These are phyloP conservation scores for Entomortierella lignicola DNA, from an alignment of 192 early-diverging fungal species.

Conservation along the genomic window DNA sequence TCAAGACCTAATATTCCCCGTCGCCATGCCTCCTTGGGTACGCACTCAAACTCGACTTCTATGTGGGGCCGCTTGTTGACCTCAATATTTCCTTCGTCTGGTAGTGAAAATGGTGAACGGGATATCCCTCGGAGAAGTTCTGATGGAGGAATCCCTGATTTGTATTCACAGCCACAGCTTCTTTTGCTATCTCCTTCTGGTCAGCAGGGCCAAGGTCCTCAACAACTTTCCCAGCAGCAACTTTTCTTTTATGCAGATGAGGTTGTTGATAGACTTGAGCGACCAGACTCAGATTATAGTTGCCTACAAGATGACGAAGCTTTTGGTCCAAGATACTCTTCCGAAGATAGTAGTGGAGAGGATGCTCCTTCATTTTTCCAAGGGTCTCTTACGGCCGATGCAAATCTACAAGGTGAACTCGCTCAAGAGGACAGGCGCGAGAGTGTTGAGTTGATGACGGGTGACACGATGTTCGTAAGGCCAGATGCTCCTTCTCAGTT, in stretches of 20 bases:
- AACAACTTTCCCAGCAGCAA: constrained; percentile 36
- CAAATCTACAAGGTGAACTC: constrained; percentile 20
- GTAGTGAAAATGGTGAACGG: constrained; percentile 7
- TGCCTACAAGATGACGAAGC: neutral
- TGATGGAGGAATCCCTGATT: constrained; percentile 3
- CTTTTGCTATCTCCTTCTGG: constrained; percentile 17
- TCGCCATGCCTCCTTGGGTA: constrained; percentile 30
- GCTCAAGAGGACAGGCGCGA: constrained; percentile 33
- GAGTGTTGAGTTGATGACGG: constrained; percentile 27
- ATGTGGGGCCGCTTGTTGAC: constrained; percentile 45
- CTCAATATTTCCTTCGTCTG: constrained; percentile 20
- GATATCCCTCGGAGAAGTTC: neutral
- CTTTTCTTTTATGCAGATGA: constrained; percentile 48
- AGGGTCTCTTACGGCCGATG: constrained; percentile 15
- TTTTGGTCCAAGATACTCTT: neutral
- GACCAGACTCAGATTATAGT: constrained; percentile 9
- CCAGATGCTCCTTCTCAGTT: constrained; percentile 5
- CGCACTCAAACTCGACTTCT: constrained; percentile 3
- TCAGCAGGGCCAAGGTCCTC: constrained; percentile 8
- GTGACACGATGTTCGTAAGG: neutral
- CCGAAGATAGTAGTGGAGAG: constrained; percentile 5
- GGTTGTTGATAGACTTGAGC: constrained; percentile 6
- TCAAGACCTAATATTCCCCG: neutral
- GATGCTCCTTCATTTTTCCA: constrained; percentile 12
- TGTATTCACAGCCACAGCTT: constrained; percentile 16